Base-by-base conservation (phyloP, 1,139 yeast genomes). In the Suhomyces ambrosiae region DNA sequence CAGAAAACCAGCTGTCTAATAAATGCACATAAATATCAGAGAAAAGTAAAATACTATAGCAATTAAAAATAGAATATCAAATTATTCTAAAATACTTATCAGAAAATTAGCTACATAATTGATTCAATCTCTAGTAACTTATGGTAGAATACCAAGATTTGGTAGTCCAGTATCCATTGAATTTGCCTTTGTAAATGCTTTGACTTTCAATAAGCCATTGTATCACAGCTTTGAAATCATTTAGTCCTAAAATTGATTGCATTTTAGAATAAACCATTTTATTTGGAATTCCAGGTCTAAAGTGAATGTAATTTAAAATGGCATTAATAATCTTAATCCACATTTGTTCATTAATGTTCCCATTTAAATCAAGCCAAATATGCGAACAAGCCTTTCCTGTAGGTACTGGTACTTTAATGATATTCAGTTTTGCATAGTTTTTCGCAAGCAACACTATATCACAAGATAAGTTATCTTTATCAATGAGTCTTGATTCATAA, bases 321-420 rank as follows among this genome's bases (percentile, higher is more conserved):
- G 78, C 68, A 19, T 71, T 61, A 0, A 83, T 58, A 0, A 82
- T 56, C 38, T 70, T 73, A 9, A 61, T 60, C 90, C 95, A 88
- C n/a, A 86, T 58, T 0, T 58, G 57, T 17, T 60, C 61, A 47
- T 84, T 80, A 17, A 86, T 69, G 19, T 69, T 60, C 1, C 95
- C 94, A 28, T 68, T 59, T 23, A 82, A 59, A 48, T 82, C 86
- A 7, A 86, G 67, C 96, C 96, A 88, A 8, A 86, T 60, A 34
- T 76, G 76, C 1, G 85, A 75, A 41, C 88, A 82, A 2, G 92
- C 80, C 19, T 68, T 61, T 0, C 81, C 84, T 3, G 71, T 56
- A 0, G 90, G 85, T 1, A 84, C 75, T 0, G 75, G 63, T 0
- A 53, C 50, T 23, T 31, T 37, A 9, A 19, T 30, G 8, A 36